Conservation (phyloP, 208 protist species). For the Jaenimonas drosophilae region DNA sequence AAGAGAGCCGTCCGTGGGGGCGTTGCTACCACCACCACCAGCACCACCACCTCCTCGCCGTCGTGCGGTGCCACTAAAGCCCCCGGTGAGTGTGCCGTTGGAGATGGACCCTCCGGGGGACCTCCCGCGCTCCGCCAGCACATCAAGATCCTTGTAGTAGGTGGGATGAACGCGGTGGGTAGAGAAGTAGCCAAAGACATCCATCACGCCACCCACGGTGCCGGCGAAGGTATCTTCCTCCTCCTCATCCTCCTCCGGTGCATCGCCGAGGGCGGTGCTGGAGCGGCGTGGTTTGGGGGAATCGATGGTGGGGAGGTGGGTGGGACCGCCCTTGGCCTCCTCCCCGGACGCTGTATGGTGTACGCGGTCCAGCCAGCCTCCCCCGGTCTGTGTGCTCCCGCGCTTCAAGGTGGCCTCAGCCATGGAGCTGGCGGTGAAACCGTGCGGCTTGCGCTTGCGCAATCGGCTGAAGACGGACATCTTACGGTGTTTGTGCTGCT, state of each 20-base stretch:
- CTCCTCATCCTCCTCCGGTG: not conserved
- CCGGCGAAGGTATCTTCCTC: too few relatives aligned
- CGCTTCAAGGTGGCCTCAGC: too few relatives aligned
- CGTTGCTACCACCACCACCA: not conserved
- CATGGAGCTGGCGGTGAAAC: too few relatives aligned
- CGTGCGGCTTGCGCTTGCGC: too few relatives aligned
- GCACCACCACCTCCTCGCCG: not conserved
- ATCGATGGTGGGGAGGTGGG: too few relatives aligned
- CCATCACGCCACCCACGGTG: constrained; percentile 19
- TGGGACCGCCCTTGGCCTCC: too few relatives aligned
- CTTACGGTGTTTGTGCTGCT: too few relatives aligned
- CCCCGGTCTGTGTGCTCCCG: too few relatives aligned
- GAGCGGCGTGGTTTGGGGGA: not conserved
- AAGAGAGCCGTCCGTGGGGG: not conserved
- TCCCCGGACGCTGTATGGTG: too few relatives aligned
- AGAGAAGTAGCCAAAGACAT: constrained; percentile 40
- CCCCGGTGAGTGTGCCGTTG: not conserved
- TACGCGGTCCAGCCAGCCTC: too few relatives aligned
- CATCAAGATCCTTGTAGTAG: constrained; percentile 15
- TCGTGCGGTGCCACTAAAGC: not conserved
- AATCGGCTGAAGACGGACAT: too few relatives aligned
- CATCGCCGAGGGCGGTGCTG: not conserved
- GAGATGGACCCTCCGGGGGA: not conserved
- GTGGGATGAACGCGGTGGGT: constrained; percentile 22
- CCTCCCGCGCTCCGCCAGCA: not conserved